Evolutionary conservation across 129 eudicot species (phyloP).

Genomic region (Saposhnikovia divaricata): DNA sequence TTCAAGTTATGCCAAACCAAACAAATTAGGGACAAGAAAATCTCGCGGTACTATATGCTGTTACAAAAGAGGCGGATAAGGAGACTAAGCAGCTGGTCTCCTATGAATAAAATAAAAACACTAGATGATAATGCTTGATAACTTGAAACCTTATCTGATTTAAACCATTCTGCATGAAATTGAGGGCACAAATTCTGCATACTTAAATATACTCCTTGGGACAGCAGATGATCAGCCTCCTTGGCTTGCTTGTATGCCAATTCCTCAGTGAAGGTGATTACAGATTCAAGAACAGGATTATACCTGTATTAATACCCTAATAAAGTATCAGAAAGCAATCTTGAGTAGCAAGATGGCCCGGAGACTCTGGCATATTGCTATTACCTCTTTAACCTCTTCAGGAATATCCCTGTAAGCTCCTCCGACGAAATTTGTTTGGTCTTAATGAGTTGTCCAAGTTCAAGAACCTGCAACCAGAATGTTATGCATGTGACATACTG

Average conservation of each 20-base stretch:
- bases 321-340: background rate
- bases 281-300: constrained; percentile 75
- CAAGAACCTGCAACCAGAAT: constrained; percentile 53
- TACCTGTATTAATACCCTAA: constrained; percentile 31
- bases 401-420: constrained; percentile 61
- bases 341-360: background rate
- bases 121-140: too few species aligned
- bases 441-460: constrained; percentile 82
- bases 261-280: constrained; percentile 69
- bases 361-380: background rate
- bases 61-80: too few species aligned
- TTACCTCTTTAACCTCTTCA: constrained; percentile 73
- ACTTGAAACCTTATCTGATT: too few species aligned
- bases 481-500: background rate
- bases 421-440: constrained; percentile 57
- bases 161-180: too few species aligned
- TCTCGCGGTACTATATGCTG: too few species aligned
- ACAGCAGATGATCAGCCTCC: constrained; percentile 64
- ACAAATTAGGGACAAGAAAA: too few species aligned
- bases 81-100: too few species aligned
- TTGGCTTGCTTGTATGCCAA: constrained; percentile 88
- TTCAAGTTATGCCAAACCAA: too few species aligned
- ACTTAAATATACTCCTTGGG: constrained; percentile 68
- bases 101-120: too few species aligned
- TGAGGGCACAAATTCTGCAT: background rate